phyloP scores from a whole-genome alignment of 2,329 filamentous ascomycete species.

The Colletotrichum tropicale region DNA sequence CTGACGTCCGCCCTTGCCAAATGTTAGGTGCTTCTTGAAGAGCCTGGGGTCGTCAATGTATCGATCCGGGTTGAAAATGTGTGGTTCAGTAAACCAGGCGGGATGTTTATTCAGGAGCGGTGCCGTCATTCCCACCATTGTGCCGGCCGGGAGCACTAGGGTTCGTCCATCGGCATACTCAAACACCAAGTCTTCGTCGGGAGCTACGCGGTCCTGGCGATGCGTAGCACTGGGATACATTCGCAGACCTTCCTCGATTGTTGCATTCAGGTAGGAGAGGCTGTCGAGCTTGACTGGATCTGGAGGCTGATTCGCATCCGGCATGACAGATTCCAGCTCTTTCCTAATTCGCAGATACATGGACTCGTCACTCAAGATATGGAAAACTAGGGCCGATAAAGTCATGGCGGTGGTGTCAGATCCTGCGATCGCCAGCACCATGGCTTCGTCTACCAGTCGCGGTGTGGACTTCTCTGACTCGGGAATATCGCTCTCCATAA shows the following conservation, averaged over 20 bases:
- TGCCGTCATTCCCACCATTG: neutral
- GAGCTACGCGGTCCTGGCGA: neutral
- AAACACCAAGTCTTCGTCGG: neutral
- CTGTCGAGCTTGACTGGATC: neutral
- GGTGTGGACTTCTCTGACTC: neutral
- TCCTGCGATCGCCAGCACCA: neutral
- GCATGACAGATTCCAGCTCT: neutral
- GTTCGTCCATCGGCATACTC: neutral
- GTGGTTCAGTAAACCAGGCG: neutral
- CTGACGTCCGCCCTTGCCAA: neutral
- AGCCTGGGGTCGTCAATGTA: neutral
- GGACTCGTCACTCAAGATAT: neutral
- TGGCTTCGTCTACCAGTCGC: neutral
- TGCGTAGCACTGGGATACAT: neutral
- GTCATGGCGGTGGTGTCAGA: neutral
- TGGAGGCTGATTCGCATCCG: neutral
- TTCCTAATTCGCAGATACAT: neutral
- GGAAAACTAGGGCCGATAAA: neutral
- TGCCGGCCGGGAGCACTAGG: neutral
- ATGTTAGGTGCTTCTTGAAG: neutral
- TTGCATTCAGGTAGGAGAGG: neutral
- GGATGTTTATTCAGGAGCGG: neutral
- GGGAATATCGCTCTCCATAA: neutral
- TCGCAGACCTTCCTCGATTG: neutral
- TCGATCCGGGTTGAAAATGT: neutral